Base-by-base conservation (phyloP, 106 monocot species). In the Gastrodia elata region DNA sequence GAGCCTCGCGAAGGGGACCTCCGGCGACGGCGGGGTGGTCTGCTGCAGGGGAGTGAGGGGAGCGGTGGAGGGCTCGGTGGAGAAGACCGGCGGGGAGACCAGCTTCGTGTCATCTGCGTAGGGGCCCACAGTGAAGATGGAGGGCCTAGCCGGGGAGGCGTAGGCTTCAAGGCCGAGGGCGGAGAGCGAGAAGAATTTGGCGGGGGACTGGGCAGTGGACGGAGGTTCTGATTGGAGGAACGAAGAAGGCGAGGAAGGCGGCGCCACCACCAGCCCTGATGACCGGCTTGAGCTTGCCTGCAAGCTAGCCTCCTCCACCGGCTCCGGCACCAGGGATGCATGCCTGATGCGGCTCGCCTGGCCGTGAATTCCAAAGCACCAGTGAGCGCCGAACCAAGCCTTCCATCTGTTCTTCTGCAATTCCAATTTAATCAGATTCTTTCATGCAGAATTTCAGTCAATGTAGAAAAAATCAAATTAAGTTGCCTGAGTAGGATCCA, bases 61-160 rank as follows among this genome's bases (percentile, higher is more conserved):
- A n/a, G 71, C 71, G 1, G 71, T 72, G n/a, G 71, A 72, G 14
- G 71, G 71, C n/a, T 72, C 71, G 1, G 71, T 72, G 43, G 71
- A 72, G 71, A 72, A 72, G 4, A 72, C 71, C 0, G 71, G 71
- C 18, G 71, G 71, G 13, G 71, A 46, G 33, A 72, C 71, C 24
- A 72, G 33, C 32, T 49, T 43, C 1, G 71, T 72, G 71, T 72
- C 71, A 48, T 72, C 49, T 16, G 71, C 71, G 14, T 72, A 72
- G 40, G 71, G 71, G 1, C 71, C 71, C 3, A 72, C 49, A 33
- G 71, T 48, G 5, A 72, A 72, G 71, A 72, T 72, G 20, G 71
- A 72, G 28, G 71, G 24, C 16, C 32, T 2, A 7, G 71, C 33
- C 15, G 71, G 71, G 10, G 71, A 72, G n/a, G n/a, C n/a, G n/a